phyloP scores from a whole-genome alignment of 2,329 filamentous ascomycete species.

The Blastomyces silverae region DNA sequence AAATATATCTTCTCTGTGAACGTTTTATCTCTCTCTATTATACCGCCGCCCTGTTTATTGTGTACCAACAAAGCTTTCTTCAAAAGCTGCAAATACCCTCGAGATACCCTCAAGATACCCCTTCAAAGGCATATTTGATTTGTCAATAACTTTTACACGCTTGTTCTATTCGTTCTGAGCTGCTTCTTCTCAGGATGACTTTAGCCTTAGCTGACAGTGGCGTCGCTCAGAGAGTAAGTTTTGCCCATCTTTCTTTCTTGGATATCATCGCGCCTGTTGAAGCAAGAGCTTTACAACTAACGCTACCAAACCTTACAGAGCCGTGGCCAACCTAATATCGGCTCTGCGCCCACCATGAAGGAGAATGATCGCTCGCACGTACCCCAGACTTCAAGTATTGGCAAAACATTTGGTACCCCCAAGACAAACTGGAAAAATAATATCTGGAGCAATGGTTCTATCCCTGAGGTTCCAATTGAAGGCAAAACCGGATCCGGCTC shows the following conservation, averaged over 20 bases:
- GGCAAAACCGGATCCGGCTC: slow-evolving; percentile 63
- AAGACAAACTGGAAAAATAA: slow-evolving; percentile 42
- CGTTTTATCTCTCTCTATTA: slow-evolving; percentile 1
- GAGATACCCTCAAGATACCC: slow-evolving; percentile 16
- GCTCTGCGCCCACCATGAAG: slow-evolving; percentile 30
- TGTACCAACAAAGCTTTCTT: slow-evolving; percentile 19
- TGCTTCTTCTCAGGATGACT: slow-evolving; percentile 28
- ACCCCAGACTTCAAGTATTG: slow-evolving; percentile 36
- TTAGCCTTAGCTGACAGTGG: slow-evolving; percentile 34
- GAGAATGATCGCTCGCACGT: slow-evolving; percentile 31
- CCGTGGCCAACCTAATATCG: slow-evolving; percentile 38
- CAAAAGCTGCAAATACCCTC: slow-evolving; percentile 16
- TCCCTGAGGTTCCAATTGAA: slow-evolving; percentile 36
- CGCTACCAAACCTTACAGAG: slow-evolving; percentile 17
- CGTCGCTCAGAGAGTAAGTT: slow-evolving; percentile 36
- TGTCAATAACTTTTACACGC: slow-evolving; percentile 24
- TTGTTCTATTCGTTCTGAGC: slow-evolving; percentile 21
- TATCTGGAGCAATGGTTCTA: slow-evolving; percentile 47
- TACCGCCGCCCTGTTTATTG: slow-evolving; percentile 17
- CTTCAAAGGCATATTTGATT: neutral
- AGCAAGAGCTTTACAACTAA: slow-evolving; percentile 1
- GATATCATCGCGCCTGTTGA: neutral
- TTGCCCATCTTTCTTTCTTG: neutral
- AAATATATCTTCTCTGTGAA: slow-evolving; percentile 25
- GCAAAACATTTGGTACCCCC: slow-evolving; percentile 41